Evolutionary conservation across 1,139 yeast species (phyloP).

Genomic region (Taphrina pruni): DNA sequence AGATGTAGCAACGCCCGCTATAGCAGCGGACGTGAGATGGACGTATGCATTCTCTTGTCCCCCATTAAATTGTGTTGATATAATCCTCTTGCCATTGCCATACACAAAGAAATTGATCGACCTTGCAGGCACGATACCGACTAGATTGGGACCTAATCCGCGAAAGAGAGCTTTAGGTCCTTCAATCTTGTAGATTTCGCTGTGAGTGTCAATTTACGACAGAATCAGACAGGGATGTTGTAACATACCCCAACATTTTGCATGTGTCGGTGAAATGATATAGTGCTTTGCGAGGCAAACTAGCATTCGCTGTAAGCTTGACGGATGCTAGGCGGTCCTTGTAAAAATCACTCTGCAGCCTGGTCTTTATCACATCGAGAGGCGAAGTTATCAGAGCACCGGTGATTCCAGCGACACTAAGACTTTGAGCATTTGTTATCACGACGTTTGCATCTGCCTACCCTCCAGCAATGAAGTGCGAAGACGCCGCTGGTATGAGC

Average conservation of each 20-base stretch:
- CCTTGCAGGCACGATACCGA: conserved; percentile 98
- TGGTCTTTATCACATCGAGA: conserved; percentile 92
- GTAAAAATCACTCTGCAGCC: conserved; percentile 87
- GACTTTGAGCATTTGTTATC: not conserved
- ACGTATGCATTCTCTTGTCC: conserved; percentile 84
- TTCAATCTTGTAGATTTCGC: conserved; percentile 71
- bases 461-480: conserved; percentile 44
- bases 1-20: conserved; percentile 92
- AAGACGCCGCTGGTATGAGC: conserved; percentile 38
- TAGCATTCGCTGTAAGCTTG: conserved; percentile 47
- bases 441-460: not conserved
- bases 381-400: conserved; percentile 96
- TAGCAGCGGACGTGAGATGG: conserved; percentile 85
- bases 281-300: conserved; percentile 53
- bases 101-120: conserved; percentile 96
- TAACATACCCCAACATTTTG: conserved; percentile 24
- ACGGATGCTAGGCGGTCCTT: conserved; percentile 54
- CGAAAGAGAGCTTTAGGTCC: conserved; percentile 87
- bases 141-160: conserved; percentile 94
- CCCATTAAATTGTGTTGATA: conserved; percentile 67
- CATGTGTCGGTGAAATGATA: conserved; percentile 83
- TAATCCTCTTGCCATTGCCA: conserved; percentile 81
- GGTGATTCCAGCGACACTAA: conserved; percentile 86
- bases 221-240: conserved; percentile 50
- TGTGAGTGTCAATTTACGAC: conserved; percentile 56